Base-by-base conservation (phyloP, 257 asterid species). In the Penstemon eatonii region DNA sequence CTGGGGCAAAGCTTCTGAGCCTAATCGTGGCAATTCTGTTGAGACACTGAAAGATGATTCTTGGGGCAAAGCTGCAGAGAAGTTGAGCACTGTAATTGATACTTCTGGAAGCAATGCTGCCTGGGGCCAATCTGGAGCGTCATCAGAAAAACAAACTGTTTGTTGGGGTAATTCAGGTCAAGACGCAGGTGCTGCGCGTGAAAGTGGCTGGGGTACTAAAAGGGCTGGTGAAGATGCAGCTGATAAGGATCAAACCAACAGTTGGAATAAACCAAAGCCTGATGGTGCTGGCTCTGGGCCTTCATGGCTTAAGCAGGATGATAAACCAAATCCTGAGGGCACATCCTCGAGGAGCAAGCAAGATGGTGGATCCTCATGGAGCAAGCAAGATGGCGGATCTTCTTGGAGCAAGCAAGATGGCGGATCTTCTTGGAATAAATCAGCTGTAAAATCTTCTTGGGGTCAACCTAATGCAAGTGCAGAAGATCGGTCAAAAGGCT, bases 41-140 rank as follows among this genome's bases (percentile, higher is more conserved):
- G 33, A 25, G 33, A 25, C 33, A 25, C 33, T 25, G 1, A 69
- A 77, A 70, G 75, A 71, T 68, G 82, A 73, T 75, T 71, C 83
- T 67, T 84, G 95, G 95, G 87, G 91, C 42, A 76, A 33, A 79
- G 85, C 88, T 68, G 80, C 81, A 3, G 80, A 73, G 49, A 75
- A 76, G 63, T 68, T 67, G 83, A 73, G 71, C 33, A 25, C 33
- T 25, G 33, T 25, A 25, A 25, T 25, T 25, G 33, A 25, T 25
- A 25, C 33, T 25, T 25, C 33, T 25, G 33, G 33, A 25, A 25
- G 33, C 33, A 25, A 25, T 25, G 1, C 33, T 25, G 33, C 33
- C 33, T 25, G 33, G 33, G 33, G 33, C 33, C 33, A 25, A 25
- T 25, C 33, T 25, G 33, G 33, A 25, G 33, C 33, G 1, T 25